phyloP scores from a whole-genome alignment of 1,284 basidiomycete species.

The Erythrobasidium hasegawianum region DNA sequence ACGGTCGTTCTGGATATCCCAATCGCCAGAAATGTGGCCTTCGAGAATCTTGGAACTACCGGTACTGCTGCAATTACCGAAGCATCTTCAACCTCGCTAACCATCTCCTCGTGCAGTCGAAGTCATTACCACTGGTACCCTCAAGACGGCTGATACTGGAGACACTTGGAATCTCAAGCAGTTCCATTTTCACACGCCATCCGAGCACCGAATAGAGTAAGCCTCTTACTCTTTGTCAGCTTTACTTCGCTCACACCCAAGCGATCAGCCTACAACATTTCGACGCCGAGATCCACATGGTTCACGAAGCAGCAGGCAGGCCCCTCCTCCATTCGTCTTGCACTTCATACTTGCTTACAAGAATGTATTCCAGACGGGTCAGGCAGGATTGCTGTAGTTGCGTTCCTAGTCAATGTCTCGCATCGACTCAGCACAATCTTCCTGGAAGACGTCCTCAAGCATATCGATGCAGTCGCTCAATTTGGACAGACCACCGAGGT shows the following conservation, averaged over 20 bases:
- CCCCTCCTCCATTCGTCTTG: neutral
- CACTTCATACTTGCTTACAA: neutral
- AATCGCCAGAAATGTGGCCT: conserved; percentile 1
- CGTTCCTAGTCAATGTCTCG: neutral
- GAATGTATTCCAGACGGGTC: neutral
- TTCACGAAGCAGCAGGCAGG: conserved; percentile 6
- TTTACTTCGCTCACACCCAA: neutral
- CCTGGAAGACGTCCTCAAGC: neutral
- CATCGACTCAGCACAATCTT: neutral
- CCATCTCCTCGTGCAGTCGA: conserved; percentile 1
- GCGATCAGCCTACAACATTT: conserved; percentile 2
- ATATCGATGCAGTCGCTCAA: neutral
- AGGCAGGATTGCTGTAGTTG: conserved; percentile 5
- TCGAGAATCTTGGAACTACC: conserved; percentile 14
- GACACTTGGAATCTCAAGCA: conserved; percentile 4
- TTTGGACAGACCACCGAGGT: conserved; percentile 3
- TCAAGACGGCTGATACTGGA: neutral
- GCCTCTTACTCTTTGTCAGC: neutral
- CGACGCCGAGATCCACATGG: conserved; percentile 22
- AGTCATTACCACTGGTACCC: conserved; percentile 6
- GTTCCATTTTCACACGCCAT: conserved; percentile 24
- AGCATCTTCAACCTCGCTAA: neutral
- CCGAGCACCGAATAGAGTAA: conserved; percentile 12
- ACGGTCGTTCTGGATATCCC: conserved; percentile 3
- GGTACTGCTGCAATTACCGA: neutral